These are phyloP conservation scores for Auricularia cornea DNA, from an alignment of 768 basidiomycete genomes.

Conservation along the genomic window DNA sequence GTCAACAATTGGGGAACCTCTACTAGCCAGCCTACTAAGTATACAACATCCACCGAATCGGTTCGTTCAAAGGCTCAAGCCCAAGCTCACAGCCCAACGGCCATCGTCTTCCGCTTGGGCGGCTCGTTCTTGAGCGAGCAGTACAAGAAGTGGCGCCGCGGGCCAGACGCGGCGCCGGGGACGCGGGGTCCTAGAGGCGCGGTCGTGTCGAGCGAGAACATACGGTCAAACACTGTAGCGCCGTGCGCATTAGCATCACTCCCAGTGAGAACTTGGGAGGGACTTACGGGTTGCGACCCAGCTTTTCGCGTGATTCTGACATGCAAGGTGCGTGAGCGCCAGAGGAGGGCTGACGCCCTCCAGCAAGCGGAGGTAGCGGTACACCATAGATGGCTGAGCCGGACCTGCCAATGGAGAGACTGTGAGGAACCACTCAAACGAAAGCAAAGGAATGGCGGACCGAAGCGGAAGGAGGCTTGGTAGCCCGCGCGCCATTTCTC, in stretches of 20 bases:
- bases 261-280: not conserved
- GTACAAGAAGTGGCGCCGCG: conserved; percentile 77
- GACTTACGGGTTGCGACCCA: conserved; percentile 76
- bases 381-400: conserved; percentile 87
- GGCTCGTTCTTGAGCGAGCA: conserved; percentile 64
- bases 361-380: conserved; percentile 80
- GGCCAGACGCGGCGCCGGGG: conserved; percentile 57
- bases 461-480: conserved; percentile 78
- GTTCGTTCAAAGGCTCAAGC: no score
- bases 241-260: conserved; percentile 2
- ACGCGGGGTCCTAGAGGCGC: conserved; percentile 55
- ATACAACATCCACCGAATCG: no score
- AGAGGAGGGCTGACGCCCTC: conserved; percentile 89
- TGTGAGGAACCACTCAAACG: conserved; percentile 4
- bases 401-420: conserved; percentile 41
- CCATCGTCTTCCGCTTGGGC: conserved; percentile 9
- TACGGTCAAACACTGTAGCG: conserved; percentile 71
- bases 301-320: conserved; percentile 82
- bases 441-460: conserved; percentile 25
- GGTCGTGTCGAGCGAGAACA: conserved; percentile 68
- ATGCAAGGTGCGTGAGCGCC: conserved; percentile 75
- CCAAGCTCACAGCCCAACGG: not conserved
- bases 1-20: no score
- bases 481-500: conserved; percentile 93
- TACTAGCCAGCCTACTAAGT: no score